Conservation (phyloP, 1,139 yeast genomes). For the Sugiyamaella grinbergsii region DNA sequence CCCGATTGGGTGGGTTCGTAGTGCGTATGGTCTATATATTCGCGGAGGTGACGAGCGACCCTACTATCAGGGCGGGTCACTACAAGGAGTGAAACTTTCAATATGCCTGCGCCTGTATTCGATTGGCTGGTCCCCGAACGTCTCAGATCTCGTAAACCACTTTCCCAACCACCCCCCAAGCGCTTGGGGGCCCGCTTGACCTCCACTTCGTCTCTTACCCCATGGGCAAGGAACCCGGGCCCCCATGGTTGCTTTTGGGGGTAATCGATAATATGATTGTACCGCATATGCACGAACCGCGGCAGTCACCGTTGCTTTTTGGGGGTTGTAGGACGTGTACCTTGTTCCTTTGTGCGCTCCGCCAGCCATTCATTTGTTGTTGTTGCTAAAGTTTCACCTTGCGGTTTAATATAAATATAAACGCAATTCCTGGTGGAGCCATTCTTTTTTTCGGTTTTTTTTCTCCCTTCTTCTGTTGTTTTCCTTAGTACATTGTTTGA, state of each 20-base stretch:
- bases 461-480: conserved; percentile 3
- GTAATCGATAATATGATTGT: too few species aligned
- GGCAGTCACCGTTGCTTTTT: conserved; percentile 10
- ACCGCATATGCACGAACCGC: conserved; percentile 3
- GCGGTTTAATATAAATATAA: conserved; percentile 18
- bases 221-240: too few species aligned
- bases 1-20: conserved; percentile 9
- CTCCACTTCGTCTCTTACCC: too few species aligned
- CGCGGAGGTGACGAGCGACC: too few species aligned
- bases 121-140: too few species aligned
- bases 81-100: too few species aligned
- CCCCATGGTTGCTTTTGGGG: conserved; percentile 14
- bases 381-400: conserved; percentile 15
- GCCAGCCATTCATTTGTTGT: conserved; percentile 18
- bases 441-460: neutral
- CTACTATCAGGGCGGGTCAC: too few species aligned
- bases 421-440: conserved; percentile 16
- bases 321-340: conserved; percentile 10
- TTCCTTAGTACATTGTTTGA: conserved; percentile 1
- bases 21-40: neutral
- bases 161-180: too few species aligned
- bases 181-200: too few species aligned
- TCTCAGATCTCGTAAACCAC: too few species aligned
- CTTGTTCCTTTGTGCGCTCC: conserved; percentile 16
- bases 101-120: too few species aligned